These are phyloP conservation scores for Saccharum officinarum DNA, from an alignment of 176 grass and related monocot genomes.

Conservation along the genomic window DNA sequence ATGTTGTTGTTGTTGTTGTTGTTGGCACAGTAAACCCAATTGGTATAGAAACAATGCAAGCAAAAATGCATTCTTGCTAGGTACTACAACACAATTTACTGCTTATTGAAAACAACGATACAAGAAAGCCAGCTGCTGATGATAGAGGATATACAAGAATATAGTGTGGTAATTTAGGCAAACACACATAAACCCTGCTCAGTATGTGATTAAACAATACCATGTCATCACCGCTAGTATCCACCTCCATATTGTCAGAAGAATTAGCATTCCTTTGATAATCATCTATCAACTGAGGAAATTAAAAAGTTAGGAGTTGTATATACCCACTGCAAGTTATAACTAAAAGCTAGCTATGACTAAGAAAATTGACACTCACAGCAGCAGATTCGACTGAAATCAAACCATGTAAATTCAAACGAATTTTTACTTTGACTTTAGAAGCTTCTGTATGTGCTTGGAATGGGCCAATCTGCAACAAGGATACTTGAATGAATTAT, in stretches of 20 bases:
- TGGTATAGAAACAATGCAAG: neutral
- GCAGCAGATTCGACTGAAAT: slow-evolving; percentile 82
- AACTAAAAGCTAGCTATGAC: slow-evolving; percentile 11
- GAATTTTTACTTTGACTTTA: slow-evolving; percentile 83
- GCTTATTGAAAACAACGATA: slow-evolving; percentile 5
- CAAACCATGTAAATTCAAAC: slow-evolving; percentile 93
- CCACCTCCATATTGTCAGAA: slow-evolving; percentile 53
- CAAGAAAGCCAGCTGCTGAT: slow-evolving; percentile 4
- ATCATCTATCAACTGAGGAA: slow-evolving; percentile 61
- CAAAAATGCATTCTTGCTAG: slow-evolving; percentile 12
- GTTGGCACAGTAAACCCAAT: no score
- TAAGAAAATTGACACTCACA: slow-evolving; percentile 57
- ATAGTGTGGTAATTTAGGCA: neutral
- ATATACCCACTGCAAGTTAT: slow-evolving; percentile 1
- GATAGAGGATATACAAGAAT: slow-evolving; percentile 6
- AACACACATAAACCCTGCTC: slow-evolving; percentile 18
- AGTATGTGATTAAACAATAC: slow-evolving; percentile 26
- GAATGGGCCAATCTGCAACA: slow-evolving; percentile 90
- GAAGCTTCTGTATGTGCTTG: slow-evolving; percentile 57
- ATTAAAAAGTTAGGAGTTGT: slow-evolving; percentile 33
- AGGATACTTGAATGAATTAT: slow-evolving; percentile 13
- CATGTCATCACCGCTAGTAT: slow-evolving; percentile 39
- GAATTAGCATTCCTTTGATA: slow-evolving; percentile 49
- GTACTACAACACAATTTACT: slow-evolving; percentile 5
- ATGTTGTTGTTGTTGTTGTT: no score